Percentiles rank a stretch among this genome's conserved stretches.
phyloP scores from a whole-genome alignment of 371 early-diverging fungal genomes.

The Coemansia sp. region DNA sequence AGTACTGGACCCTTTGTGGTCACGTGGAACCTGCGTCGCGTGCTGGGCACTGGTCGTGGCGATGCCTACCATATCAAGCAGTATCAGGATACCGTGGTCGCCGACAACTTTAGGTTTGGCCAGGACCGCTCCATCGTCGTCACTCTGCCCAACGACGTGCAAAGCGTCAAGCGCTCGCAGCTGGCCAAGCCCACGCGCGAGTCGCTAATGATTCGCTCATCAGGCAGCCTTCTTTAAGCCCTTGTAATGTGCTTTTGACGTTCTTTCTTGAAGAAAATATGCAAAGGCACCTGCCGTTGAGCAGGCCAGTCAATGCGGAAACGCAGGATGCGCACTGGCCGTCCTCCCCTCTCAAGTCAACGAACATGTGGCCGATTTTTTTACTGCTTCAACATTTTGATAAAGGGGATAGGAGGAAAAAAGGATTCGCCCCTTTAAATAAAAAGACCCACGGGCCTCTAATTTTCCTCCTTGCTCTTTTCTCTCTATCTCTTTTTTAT shows the following conservation, averaged over 20 bases:
- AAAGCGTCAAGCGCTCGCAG: slow-evolving; percentile 48
- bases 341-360: not conserved
- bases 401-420: not conserved
- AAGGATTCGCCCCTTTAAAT: not conserved
- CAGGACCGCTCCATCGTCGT: slow-evolving; percentile 74
- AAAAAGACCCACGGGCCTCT: not conserved
- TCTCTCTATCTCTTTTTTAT: not conserved
- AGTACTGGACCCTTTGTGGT: slow-evolving; percentile 91
- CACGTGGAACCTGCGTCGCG: slow-evolving; percentile 90
- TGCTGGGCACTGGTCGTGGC: slow-evolving; percentile 69
- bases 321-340: slow-evolving; percentile 4
- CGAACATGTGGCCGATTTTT: not conserved
- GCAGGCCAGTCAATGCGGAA: not conserved
- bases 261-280: not conserved
- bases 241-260: not conserved
- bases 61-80: slow-evolving; percentile 82
- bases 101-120: slow-evolving; percentile 86
- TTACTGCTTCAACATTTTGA: not conserved
- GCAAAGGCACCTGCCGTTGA: not conserved
- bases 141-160: slow-evolving; percentile 67
- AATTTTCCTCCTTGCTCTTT: not conserved
- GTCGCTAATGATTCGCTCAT: slow-evolving; percentile 44
- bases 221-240: not conserved
- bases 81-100: slow-evolving; percentile 78
- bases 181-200: slow-evolving; percentile 51